Percentiles rank a stretch among this genome's conserved stretches.
Conservation (phyloP, 208 protist species). For the Trypanosomatidae sp. region DNA sequence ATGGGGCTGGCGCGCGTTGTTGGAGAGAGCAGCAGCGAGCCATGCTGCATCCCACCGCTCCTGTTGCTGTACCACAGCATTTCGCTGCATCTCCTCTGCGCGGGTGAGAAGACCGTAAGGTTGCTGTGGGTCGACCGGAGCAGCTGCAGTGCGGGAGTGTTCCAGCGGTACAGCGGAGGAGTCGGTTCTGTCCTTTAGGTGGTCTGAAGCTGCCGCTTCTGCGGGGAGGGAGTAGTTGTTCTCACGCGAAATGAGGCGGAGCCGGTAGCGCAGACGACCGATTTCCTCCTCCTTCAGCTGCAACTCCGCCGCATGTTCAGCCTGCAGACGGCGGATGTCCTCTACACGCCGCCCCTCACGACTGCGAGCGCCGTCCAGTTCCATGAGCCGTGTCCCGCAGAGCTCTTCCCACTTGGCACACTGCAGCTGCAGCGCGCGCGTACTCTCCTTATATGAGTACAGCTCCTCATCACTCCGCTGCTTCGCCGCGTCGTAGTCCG, state of each 20-base stretch:
- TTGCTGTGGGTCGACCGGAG: constrained; percentile 19
- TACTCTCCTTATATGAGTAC: constrained; percentile 38
- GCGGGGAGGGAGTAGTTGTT: not conserved
- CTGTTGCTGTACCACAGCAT: constrained; percentile 34
- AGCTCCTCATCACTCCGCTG: constrained; percentile 29
- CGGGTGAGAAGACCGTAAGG: constrained; percentile 48
- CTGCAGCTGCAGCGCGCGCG: constrained; percentile 48
- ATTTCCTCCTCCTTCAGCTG: constrained; percentile 82
- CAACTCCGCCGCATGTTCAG: constrained; percentile 77
- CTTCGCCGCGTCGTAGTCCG: constrained; percentile 41
- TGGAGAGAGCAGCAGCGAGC: constrained; percentile 8
- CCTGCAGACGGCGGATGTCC: constrained; percentile 67
- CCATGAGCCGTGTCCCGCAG: constrained; percentile 62
- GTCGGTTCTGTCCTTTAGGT: not conserved
- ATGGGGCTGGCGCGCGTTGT: not conserved
- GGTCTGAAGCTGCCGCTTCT: not conserved
- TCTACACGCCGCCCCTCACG: constrained; percentile 70
- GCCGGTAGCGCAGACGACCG: constrained; percentile 60
- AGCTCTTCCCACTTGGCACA: constrained; percentile 77
- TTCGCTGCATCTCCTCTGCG: constrained; percentile 54
- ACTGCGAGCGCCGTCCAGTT: constrained; percentile 60
- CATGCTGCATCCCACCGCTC: constrained; percentile 33
- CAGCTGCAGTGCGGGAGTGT: not conserved
- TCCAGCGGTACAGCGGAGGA: not conserved
- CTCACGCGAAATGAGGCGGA: constrained; percentile 40